Conservation (phyloP, 2,329 filamentous ascomycete genomes). For the Penicillium sp. region DNA sequence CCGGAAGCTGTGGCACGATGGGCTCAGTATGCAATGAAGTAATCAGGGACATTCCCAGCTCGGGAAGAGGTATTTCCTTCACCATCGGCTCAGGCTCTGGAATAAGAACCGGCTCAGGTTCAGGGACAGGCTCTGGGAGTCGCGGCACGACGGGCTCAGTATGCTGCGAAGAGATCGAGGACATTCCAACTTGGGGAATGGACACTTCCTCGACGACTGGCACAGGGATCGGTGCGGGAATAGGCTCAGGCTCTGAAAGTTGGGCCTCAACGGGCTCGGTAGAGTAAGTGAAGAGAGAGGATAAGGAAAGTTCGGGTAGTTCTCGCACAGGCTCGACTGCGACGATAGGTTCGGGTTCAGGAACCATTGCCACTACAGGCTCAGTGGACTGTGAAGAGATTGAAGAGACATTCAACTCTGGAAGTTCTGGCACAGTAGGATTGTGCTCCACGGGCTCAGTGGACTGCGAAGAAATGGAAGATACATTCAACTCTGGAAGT, state of each 20-base stretch:
- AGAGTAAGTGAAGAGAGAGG: constrained; percentile 33
- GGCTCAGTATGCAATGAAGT: constrained; percentile 4
- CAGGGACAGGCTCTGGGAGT: background rate
- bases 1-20: constrained; percentile 12
- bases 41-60: constrained; percentile 3
- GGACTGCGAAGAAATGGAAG: constrained; percentile 28
- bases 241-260: constrained; percentile 19
- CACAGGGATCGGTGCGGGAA: constrained; percentile 17
- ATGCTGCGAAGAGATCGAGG: constrained; percentile 1
- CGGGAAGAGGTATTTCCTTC: background rate
- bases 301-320: constrained; percentile 27
- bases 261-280: constrained; percentile 27
- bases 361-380: constrained; percentile 13
- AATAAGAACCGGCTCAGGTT: constrained; percentile 10
- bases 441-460: constrained; percentile 11
- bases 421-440: background rate
- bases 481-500: constrained; percentile 25
- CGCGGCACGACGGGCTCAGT: background rate
- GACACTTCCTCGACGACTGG: background rate
- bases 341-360: constrained; percentile 16
- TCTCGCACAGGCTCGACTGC: constrained; percentile 10
- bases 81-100: constrained; percentile 12
- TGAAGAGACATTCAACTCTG: constrained; percentile 27
- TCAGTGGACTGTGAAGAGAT: constrained; percentile 33
- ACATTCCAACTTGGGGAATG: background rate